phyloP scores from a whole-genome alignment of 2,329 filamentous ascomycete genomes.

The Biscogniauxia sp. region DNA sequence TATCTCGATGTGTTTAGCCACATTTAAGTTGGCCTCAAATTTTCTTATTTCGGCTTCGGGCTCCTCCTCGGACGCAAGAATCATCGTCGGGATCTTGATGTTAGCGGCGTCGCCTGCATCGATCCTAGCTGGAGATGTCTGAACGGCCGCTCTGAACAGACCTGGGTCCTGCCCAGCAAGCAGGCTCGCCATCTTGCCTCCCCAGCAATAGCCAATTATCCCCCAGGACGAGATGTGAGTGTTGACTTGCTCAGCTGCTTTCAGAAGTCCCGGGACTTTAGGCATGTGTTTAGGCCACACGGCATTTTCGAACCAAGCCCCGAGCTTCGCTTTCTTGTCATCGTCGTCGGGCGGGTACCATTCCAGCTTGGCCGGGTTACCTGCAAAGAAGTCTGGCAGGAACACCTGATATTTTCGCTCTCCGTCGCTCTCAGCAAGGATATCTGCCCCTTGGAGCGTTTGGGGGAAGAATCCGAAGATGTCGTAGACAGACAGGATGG shows the following conservation, averaged over 20 bases:
- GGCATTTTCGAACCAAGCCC: constrained; percentile 53
- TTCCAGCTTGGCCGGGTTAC: constrained; percentile 57
- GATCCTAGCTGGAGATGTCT: constrained; percentile 58
- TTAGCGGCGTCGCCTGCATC: constrained; percentile 54
- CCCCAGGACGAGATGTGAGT: constrained; percentile 55
- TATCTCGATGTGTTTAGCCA: constrained; percentile 57
- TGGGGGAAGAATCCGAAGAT: constrained; percentile 71
- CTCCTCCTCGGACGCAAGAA: constrained; percentile 66
- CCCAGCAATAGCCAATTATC: constrained; percentile 65
- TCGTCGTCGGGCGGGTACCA: constrained; percentile 59
- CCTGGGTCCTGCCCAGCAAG: constrained; percentile 42
- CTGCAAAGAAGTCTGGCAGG: constrained; percentile 86
- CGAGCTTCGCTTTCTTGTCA: constrained; percentile 57
- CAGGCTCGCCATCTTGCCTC: constrained; percentile 58
- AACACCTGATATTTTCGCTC: constrained; percentile 74
- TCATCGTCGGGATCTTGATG: constrained; percentile 21
- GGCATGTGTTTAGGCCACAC: constrained; percentile 43
- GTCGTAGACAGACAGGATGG: constrained; percentile 59
- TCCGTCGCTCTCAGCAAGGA: constrained; percentile 50
- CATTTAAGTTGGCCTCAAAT: constrained; percentile 49
- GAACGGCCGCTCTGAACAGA: constrained; percentile 51
- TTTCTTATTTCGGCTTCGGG: constrained; percentile 48
- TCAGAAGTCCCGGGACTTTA: constrained; percentile 50
- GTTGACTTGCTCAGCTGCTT: constrained; percentile 48
- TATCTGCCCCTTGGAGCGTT: constrained; percentile 68